These are phyloP conservation scores for Mitragyna speciosa DNA, from an alignment of 257 asterid genomes.

Conservation along the genomic window DNA sequence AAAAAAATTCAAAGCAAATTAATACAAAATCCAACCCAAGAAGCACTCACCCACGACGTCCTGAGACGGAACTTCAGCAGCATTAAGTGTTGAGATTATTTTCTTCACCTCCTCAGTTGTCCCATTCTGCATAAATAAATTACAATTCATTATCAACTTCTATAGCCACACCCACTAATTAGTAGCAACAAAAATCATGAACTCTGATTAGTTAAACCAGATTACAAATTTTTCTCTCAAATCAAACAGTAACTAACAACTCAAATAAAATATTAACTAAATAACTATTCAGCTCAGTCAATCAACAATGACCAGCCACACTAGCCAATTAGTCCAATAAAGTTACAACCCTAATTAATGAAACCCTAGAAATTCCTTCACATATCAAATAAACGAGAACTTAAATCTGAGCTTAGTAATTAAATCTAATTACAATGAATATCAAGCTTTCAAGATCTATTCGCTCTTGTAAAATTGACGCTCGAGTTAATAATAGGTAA, in stretches of 20 bases:
- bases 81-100: conserved; percentile 73
- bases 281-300: neutral
- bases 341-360: neutral
- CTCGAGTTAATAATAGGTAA: neutral
- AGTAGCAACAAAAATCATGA: neutral
- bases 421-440: neutral
- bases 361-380: neutral
- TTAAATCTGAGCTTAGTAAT: neutral
- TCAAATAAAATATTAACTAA: neutral
- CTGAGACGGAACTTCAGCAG: conserved; percentile 74
- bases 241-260: neutral
- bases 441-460: neutral
- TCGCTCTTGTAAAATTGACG: neutral
- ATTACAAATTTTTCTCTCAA: neutral
- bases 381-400: neutral
- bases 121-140: conserved; percentile 64
- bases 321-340: neutral
- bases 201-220: neutral
- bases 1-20: neutral
- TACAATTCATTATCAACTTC: neutral
- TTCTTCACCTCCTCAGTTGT: conserved; percentile 87
- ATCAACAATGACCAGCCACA: neutral
- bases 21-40: neutral
- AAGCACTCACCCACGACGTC: conserved; percentile 84
- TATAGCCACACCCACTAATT: neutral